Evolutionary conservation across 2,329 filamentous ascomycete genomes (phyloP), one percentile per base, ranked within the genome.

Genomic region (Teratosphaeriaceae sp.): DNA sequence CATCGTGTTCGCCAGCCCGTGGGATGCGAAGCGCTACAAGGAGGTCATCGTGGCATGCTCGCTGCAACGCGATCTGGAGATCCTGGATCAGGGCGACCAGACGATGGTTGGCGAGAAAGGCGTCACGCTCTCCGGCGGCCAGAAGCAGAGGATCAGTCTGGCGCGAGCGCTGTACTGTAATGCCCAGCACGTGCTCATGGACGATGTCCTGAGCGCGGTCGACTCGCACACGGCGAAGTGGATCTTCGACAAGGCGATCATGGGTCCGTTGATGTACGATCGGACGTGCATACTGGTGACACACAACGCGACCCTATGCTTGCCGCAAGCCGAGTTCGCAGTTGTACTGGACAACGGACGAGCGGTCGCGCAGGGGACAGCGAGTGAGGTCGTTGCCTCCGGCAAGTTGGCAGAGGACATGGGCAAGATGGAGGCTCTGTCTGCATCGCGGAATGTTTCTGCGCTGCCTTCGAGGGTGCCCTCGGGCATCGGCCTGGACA

Each of bases 201-300:
- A 98, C 59, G 92, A 98, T 64, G 95, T 94, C 50, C 75, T 98
- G 33, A 96, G 89, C 60, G 92, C 92, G 21, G 92, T 98, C 24
- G 92, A 98, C 64, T 94, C 92, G 3, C 92, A 98, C 57, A 97
- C 92, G 0, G 89, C 89, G 2, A 94, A 96, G 64, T 96, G 94
- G 83, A 97, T 98, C 53, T 97, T 97, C 67, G 85, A 84, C 61
- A 85, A 95, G 65, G 94, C 89, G 46, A 82, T 98, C 50, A 82
- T 82, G 55, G 92, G 92, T 2, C 85, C 87, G 5, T 68, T 98
- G 40, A 97, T 98, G 92, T 70, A 76, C 45, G 75, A 82, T 58
- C 81, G 92, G 31, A 97, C 92, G 21, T 97, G 92, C 64, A 87
- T 98, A 42, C 74, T 98, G 33, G 90, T 98, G 26, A 96, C 92